Percentiles rank a stretch among this genome's conserved stretches.
These are phyloP conservation scores for Cystobasidium ongulense DNA, from an alignment of 768 basidiomycete genomes.

Conservation along the genomic window DNA sequence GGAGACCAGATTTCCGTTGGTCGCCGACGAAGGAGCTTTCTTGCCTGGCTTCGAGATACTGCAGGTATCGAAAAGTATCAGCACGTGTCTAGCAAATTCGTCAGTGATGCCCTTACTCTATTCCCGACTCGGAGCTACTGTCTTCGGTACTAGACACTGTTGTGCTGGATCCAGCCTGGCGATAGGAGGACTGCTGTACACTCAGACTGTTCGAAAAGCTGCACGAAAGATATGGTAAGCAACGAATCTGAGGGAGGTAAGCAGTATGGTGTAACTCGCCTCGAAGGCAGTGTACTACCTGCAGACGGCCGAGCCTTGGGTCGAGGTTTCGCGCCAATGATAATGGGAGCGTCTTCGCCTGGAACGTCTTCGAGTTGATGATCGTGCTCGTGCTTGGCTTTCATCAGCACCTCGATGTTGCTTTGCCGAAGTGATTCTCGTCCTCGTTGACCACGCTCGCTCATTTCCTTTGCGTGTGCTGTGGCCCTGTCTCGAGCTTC, in stretches of 20 bases:
- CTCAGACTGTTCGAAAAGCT: no score
- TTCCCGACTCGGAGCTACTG: neutral
- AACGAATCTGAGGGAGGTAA: no score
- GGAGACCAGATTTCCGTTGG: no score
- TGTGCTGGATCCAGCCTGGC: neutral
- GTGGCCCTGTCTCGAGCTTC: no score
- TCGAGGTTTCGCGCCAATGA: neutral
- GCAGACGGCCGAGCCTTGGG: neutral
- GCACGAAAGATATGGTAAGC: no score
- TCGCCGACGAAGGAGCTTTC: no score
- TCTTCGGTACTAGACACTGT: neutral
- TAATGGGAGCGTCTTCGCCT: neutral
- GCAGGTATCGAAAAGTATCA: no score
- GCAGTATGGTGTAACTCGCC: neutral
- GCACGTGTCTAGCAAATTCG: no score
- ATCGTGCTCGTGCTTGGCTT: neutral
- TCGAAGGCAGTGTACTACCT: neutral
- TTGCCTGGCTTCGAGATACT: neutral
- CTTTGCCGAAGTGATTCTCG: neutral
- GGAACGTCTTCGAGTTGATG: neutral
- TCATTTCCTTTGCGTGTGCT: no score
- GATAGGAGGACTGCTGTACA: no score
- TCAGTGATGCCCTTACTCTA: neutral
- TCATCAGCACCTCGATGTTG: neutral
- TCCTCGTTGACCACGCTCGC: no score